phyloP scores from a whole-genome alignment of 306 rosid species.

The Castanea sativa region DNA sequence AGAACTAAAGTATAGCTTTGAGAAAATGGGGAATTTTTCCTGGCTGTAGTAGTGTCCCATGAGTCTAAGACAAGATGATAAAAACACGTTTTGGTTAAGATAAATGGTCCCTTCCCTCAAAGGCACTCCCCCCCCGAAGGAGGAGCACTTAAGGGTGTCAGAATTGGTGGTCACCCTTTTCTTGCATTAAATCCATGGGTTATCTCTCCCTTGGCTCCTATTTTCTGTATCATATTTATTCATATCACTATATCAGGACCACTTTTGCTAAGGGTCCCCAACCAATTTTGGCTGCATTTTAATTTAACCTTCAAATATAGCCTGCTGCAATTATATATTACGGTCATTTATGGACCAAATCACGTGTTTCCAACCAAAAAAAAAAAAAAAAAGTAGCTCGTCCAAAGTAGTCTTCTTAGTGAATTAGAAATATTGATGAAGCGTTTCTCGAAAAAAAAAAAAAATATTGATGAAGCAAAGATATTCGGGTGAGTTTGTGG shows the following conservation, averaged over 20 bases:
- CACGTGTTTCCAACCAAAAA: neutral
- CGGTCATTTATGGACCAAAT: conserved; percentile 12
- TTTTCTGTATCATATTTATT: neutral
- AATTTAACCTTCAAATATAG: neutral
- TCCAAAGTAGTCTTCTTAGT: too few species aligned
- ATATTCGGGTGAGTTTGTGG: too few species aligned
- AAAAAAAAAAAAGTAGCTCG: too few species aligned
- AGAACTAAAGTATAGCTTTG: neutral
- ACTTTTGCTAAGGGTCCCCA: neutral
- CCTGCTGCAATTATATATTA: conserved; percentile 1
- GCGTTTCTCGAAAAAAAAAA: too few species aligned
- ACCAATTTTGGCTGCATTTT: neutral
- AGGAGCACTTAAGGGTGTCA: conserved; percentile 12
- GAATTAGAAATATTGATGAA: too few species aligned
- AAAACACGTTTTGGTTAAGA: neutral
- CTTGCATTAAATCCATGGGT: conserved; percentile 30
- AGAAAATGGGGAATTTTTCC: neutral
- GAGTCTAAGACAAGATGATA: conserved; percentile 25
- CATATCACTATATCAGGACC: neutral
- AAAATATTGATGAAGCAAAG: too few species aligned
- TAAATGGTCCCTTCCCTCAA: conserved; percentile 13
- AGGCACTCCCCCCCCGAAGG: too few species aligned
- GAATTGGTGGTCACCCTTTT: conserved; percentile 1
- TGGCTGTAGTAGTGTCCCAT: neutral
- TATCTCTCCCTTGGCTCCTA: neutral